Evolutionary conservation across 768 basidiomycete species (phyloP), one percentile per base, ranked within the genome.

Genomic region (Phlebiopsis gigantea): DNA sequence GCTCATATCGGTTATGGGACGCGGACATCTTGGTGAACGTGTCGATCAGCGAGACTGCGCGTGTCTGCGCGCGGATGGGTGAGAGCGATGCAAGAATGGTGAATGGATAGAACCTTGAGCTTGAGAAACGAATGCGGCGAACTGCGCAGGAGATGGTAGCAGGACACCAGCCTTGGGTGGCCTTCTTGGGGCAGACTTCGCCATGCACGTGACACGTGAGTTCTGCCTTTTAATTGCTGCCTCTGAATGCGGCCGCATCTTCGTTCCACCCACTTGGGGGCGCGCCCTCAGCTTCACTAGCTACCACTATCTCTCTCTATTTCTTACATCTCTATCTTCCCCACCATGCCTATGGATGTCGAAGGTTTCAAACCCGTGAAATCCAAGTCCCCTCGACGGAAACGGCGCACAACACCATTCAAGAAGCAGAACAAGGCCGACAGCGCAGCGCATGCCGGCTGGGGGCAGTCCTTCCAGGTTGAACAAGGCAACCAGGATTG

Each of bases 1-100:
- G 76, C 46, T 66, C 62, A 58, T 62, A 68, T 29, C 50, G 25
- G 26, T 53, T 55, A 17, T 9, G 26, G 9, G 47, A 49, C 6
- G 28, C 28, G 34, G 34, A 39, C 34, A 39, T 39, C 34, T 39
- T 39, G 34, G 34, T 39, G 34, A 39, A 39, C 34, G 34, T 39
- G 34, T 2, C 17, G 34, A 39, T 39, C 34, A 17, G 3, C 17
- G 34, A 9, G 34, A 39, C 12, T 39, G 17, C 8, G 34, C 34
- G 34, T 39, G 34, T 17, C 34, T 17, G 34, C 34, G 34, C 34
- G 34, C 34, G 17, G 34, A 39, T 39, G 17, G 3, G 34, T 3
- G 8, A 39, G 34, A 39, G 34, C 8, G 17, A 9, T 10, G 17
- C 34, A 9, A 17, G 17, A 39, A 39, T 39, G 12, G 17, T 17